phyloP scores from a whole-genome alignment of 2,329 filamentous ascomycete genomes.

The Aspergillus sp. region DNA sequence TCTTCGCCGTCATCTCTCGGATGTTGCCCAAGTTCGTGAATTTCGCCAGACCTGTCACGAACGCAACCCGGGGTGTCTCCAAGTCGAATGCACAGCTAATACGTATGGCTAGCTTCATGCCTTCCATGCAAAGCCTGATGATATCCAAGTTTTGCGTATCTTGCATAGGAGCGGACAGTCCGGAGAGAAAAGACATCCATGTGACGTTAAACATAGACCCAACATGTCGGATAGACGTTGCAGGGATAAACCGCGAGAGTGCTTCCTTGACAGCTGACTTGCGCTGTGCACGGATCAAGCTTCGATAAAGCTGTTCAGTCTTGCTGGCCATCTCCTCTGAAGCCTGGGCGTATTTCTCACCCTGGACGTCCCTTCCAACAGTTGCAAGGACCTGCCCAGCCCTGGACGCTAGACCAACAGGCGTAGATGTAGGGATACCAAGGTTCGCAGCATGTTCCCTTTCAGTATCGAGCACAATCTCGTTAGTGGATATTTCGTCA shows the following conservation, averaged over 20 bases:
- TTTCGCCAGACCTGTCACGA: slow-evolving; percentile 84
- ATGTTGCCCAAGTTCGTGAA: slow-evolving; percentile 95
- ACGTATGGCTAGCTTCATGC: slow-evolving; percentile 85
- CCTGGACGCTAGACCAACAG: slow-evolving; percentile 65
- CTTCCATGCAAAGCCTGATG: slow-evolving; percentile 86
- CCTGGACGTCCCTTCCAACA: slow-evolving; percentile 80
- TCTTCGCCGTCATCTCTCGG: slow-evolving; percentile 90
- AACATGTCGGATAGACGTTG: slow-evolving; percentile 87
- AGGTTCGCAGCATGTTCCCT: slow-evolving; percentile 78
- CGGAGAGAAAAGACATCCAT: slow-evolving; percentile 98
- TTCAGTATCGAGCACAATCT: slow-evolving; percentile 92
- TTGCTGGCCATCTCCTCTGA: slow-evolving; percentile 86
- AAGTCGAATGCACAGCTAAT: slow-evolving; percentile 92
- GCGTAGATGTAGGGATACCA: slow-evolving; percentile 53
- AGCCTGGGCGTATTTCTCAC: slow-evolving; percentile 88
- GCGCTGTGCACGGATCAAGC: slow-evolving; percentile 79
- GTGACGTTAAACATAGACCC: slow-evolving; percentile 98
- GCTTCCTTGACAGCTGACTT: slow-evolving; percentile 64
- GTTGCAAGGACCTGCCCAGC: slow-evolving; percentile 86
- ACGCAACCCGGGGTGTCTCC: slow-evolving; percentile 86
- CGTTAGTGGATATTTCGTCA: slow-evolving; percentile 82
- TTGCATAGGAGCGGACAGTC: slow-evolving; percentile 85
- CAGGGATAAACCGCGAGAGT: slow-evolving; percentile 72
- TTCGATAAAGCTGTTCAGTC: slow-evolving; percentile 83
- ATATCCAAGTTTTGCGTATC: slow-evolving; percentile 88